Percentiles rank a stretch among this genome's conserved stretches.
Evolutionary conservation across 2,329 filamentous ascomycete genomes (phyloP).

Genomic region (Ophiostoma perfectum): DNA sequence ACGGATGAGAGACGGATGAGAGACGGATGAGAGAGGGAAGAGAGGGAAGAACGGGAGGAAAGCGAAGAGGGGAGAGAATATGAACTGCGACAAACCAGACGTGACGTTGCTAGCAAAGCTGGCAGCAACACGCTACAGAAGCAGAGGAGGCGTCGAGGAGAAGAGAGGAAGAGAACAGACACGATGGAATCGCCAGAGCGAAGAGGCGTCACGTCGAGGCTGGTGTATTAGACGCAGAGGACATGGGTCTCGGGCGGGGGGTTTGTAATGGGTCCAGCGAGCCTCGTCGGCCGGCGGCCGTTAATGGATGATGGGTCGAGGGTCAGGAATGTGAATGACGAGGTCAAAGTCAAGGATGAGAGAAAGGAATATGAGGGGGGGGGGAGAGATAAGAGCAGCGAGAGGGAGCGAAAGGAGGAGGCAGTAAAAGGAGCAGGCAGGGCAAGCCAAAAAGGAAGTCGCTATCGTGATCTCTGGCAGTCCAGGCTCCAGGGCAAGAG

Average conservation of each 20-base stretch:
- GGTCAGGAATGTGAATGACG: background rate
- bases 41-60: background rate
- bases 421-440: background rate
- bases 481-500: slow-evolving; percentile 2
- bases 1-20: background rate
- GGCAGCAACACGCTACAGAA: no score
- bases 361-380: background rate
- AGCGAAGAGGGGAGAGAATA: background rate
- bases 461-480: slow-evolving; percentile 8
- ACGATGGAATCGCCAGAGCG: no score
- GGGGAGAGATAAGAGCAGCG: background rate
- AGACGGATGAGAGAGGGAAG: background rate
- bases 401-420: background rate
- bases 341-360: background rate
- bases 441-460: background rate
- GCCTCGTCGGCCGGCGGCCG: background rate
- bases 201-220: slow-evolving; percentile 10
- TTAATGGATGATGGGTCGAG: background rate
- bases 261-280: background rate
- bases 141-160: background rate
- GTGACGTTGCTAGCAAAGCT: no score
- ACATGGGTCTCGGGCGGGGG: slow-evolving; percentile 6
- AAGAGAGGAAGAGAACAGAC: background rate
- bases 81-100: no score
- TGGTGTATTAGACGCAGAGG: background rate